Base-by-base conservation (phyloP, 257 asterid genomes). In the Linderniella brevidens region DNA sequence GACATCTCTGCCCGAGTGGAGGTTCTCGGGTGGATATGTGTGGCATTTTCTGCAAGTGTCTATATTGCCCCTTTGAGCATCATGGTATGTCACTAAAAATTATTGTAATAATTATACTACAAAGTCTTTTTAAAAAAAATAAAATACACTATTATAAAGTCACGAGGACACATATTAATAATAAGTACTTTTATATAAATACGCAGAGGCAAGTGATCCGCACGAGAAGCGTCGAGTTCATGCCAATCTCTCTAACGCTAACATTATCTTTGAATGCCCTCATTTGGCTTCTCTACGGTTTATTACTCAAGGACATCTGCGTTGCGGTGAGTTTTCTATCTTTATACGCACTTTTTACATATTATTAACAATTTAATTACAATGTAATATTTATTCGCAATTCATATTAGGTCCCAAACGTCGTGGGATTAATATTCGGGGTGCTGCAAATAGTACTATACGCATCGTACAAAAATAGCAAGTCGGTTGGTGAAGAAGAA, bases 161-260 rank as follows among this genome's bases (percentile, higher is more conserved):
- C n/a, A n/a, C n/a, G n/a, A n/a, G n/a, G n/a, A n/a, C n/a, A n/a
- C n/a, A n/a, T n/a, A n/a, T n/a, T n/a, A n/a, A n/a, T n/a, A n/a
- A n/a, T n/a, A n/a, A n/a, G n/a, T n/a, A n/a, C n/a, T n/a, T n/a
- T n/a, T n/a, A n/a, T n/a, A n/a, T n/a, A n/a, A n/a, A 38, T 45
- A 4, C 4, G 8, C 8, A 45, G 49, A 45, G 49, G 16, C 49
- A 15, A 45, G 49, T 45, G 1, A 17, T 45, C 9, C 9, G 29
- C 8, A 45, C 49, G 11, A 45, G 19, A 25, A 45, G 49, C 55
- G 49, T 45, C 17, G 49, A 45, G 11, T 45, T 15, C 49, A 45
- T 45, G 49, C 49, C 49, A 14, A 15, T 45, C 19, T 5, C 9
- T 45, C 49, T 45, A 8, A 15, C 49, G 29, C 16, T 45, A 3